Conservation (phyloP, 2,329 filamentous ascomycete species). For the Calycina marina region DNA sequence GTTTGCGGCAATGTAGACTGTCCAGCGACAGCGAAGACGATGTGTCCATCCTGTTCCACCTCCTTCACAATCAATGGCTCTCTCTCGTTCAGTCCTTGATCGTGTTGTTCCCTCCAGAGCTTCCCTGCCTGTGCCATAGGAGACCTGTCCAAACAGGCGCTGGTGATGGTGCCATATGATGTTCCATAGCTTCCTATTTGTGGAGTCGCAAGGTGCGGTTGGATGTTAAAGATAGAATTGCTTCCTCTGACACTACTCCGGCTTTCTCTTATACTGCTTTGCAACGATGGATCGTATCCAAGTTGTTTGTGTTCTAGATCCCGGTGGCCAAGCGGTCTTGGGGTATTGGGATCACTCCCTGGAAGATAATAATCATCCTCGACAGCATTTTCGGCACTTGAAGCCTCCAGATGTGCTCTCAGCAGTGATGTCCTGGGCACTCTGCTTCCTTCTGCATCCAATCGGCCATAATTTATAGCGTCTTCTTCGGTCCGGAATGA, state of each 20-base stretch:
- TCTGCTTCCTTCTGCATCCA: slow-evolving; percentile 13
- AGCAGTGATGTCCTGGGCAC: slow-evolving; percentile 27
- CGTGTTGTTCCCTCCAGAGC: slow-evolving; percentile 35
- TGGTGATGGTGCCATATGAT: slow-evolving; percentile 38
- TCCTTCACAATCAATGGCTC: slow-evolving; percentile 78
- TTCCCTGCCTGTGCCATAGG: slow-evolving; percentile 37
- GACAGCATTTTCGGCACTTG: slow-evolving; percentile 17
- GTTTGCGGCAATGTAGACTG: slow-evolving; percentile 95
- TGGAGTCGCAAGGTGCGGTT: slow-evolving; percentile 49
- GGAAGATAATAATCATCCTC: slow-evolving; percentile 14
- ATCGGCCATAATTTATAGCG: slow-evolving; percentile 15
- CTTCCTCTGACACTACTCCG: slow-evolving; percentile 23
- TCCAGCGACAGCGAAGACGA: slow-evolving; percentile 73
- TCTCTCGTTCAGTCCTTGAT: slow-evolving; percentile 32
- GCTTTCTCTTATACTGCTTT: slow-evolving; percentile 15
- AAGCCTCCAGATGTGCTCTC: slow-evolving; percentile 35
- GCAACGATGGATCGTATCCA: slow-evolving; percentile 13
- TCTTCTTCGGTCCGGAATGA: slow-evolving; percentile 7
- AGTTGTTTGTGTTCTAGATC: slow-evolving; percentile 11
- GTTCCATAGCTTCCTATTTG: slow-evolving; percentile 59
- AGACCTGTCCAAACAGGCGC: slow-evolving; percentile 17
- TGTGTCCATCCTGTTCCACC: slow-evolving; percentile 74
- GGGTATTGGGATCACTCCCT: slow-evolving; percentile 10
- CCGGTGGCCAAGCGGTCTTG: slow-evolving; percentile 27
- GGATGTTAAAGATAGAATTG: slow-evolving; percentile 40